Evolutionary conservation across 345 rosid species (phyloP).

Genomic region (Dipteronia sinensis): DNA sequence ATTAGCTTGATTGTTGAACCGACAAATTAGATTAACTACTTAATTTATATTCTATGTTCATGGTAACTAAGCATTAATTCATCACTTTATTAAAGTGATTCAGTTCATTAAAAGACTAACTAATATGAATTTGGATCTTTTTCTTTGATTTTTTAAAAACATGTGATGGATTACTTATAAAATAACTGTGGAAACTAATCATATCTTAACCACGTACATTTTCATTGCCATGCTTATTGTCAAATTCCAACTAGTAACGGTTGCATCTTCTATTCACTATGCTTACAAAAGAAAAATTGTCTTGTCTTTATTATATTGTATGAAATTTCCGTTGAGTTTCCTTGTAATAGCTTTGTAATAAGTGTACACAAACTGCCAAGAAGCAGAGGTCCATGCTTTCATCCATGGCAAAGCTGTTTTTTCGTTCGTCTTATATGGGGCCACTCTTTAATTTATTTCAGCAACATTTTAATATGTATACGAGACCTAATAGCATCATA

Average conservation of each 20-base stretch:
- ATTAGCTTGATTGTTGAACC: background rate
- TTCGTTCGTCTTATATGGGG: background rate
- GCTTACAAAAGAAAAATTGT: background rate
- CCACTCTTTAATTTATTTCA: too few species aligned
- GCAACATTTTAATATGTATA: too few species aligned
- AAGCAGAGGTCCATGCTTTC: background rate
- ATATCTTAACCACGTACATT: too few species aligned
- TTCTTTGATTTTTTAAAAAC: too few species aligned
- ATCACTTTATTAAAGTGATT: too few species aligned
- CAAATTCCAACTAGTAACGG: too few species aligned
- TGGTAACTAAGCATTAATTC: background rate
- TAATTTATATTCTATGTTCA: background rate
- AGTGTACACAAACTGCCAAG: background rate
- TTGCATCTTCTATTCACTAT: background rate
- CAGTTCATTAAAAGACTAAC: too few species aligned
- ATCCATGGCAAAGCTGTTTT: background rate
- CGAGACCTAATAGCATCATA: too few species aligned
- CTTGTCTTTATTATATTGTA: background rate
- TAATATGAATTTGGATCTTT: too few species aligned
- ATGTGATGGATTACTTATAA: too few species aligned
- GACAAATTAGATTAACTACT: background rate
- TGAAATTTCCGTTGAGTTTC: conserved; percentile 15
- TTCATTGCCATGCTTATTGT: too few species aligned
- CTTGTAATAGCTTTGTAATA: background rate
- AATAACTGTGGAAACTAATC: too few species aligned